Evolutionary conservation across 768 basidiomycete species (phyloP), one percentile per base, ranked within the genome.

Genomic region (Lactifluus piperatus): DNA sequence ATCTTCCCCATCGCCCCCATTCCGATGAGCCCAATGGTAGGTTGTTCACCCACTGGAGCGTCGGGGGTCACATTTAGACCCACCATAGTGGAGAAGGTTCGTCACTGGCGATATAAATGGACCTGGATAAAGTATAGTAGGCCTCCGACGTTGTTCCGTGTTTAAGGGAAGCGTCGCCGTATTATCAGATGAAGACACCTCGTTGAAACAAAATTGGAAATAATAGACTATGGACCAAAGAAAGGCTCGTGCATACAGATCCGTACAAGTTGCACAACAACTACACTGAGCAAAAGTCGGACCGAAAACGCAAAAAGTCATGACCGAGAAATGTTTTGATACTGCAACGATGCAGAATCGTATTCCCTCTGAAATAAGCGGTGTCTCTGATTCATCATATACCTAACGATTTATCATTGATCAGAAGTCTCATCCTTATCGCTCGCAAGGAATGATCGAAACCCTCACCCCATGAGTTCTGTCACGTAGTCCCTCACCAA

Each of bases 1-100:
- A 98, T 92, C 68, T 76, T 77, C 2, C 95, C 95, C 95, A 98
- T 98, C 51, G 89, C 90, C 0, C 94, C 94, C 94, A 97, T 97
- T 2, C 95, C 94, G 62, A 97, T 97, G 52, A 97, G 75, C 2
- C 94, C 94, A 39, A 98, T 88, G 0, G 80, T 78, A 6, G 91
- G 90, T 64, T 93, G 91, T 26, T 75, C 70, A 5, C 76, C 72
- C 1, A 68, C 20, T 5, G 79, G 77, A 9, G 70, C 65, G 10
- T 68, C 67, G 20, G 72, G 72, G 7, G 71, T 71, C 10, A 70
- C 68, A 34, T 71, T 64, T 37, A 53, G 41, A 16, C 45, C 27
- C 22, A 54, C 51, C 64, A 64, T 64, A 30, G 24, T 30, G 49
- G 26, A 9, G 49, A 43, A 30, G 3, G 7, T n/a, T 7, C 2